These are phyloP conservation scores for Calonectria fujianensis DNA, from an alignment of 2,329 filamentous ascomycete genomes.

Conservation along the genomic window DNA sequence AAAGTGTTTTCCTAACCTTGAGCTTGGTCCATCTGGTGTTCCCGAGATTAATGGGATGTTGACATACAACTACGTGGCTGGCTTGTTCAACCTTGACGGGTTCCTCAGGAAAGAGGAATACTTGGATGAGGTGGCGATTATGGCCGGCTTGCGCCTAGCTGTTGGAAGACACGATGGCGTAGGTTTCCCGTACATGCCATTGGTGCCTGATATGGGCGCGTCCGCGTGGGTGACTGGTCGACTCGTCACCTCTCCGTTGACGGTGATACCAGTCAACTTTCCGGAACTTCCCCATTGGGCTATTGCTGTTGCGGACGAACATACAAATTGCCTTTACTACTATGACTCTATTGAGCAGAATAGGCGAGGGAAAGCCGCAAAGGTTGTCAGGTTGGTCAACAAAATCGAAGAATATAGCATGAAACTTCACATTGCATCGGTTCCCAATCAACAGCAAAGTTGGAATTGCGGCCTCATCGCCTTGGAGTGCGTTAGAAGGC, in stretches of 20 bases:
- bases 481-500: neutral
- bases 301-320: neutral
- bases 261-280: neutral
- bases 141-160: neutral
- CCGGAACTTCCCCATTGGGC: neutral
- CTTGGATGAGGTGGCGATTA: neutral
- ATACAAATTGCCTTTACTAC: neutral
- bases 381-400: neutral
- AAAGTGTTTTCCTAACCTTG: neutral
- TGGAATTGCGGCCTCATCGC: neutral
- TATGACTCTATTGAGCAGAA: neutral
- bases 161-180: neutral
- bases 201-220: neutral
- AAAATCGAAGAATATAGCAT: neutral
- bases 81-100: neutral
- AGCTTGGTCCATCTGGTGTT: neutral
- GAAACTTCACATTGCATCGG: neutral
- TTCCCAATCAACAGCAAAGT: neutral
- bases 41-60: neutral
- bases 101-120: neutral
- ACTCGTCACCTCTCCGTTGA: neutral
- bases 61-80: neutral
- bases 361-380: neutral
- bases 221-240: neutral
- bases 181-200: neutral